Evolutionary conservation across 202 grass and related monocot species (phyloP).

Genomic region (Zoysia matrella): DNA sequence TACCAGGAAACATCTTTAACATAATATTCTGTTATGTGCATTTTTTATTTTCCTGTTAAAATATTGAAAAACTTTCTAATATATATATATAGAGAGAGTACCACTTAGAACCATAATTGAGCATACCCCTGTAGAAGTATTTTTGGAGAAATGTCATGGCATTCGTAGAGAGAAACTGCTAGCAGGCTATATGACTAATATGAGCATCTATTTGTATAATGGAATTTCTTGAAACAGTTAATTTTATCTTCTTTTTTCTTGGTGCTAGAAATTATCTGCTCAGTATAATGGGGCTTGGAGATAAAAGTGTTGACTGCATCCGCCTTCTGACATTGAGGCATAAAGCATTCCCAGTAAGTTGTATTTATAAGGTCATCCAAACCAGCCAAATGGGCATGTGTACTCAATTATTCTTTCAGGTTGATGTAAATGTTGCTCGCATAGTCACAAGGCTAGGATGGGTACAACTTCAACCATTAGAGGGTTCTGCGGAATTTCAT

Average conservation of each 20-base stretch:
- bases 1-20: conserved; percentile 30
- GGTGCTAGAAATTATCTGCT: conserved; percentile 77
- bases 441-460: conserved; percentile 91
- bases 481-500: conserved; percentile 62
- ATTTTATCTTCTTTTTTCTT: conserved; percentile 32
- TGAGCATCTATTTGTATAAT: conserved; percentile 37
- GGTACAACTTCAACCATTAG: conserved; percentile 74
- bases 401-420: conserved; percentile 54
- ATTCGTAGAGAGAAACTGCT: conserved; percentile 35
- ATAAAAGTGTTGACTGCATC: conserved; percentile 90
- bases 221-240: conserved; percentile 13
- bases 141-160: conserved; percentile 13
- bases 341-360: conserved; percentile 88
- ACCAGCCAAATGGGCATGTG: not conserved
- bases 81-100: not conserved
- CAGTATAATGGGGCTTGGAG: conserved; percentile 85
- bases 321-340: conserved; percentile 81
- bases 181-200: conserved; percentile 17
- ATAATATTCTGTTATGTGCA: conserved; percentile 17
- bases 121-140: not conserved
- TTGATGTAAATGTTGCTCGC: conserved; percentile 90
- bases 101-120: not conserved
- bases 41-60: conserved; percentile 7
- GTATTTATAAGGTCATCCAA: conserved; percentile 25
- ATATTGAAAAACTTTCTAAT: not conserved